Evolutionary conservation across 345 rosid species (phyloP).

Genomic region (Chamaenerion angustifolium): DNA sequence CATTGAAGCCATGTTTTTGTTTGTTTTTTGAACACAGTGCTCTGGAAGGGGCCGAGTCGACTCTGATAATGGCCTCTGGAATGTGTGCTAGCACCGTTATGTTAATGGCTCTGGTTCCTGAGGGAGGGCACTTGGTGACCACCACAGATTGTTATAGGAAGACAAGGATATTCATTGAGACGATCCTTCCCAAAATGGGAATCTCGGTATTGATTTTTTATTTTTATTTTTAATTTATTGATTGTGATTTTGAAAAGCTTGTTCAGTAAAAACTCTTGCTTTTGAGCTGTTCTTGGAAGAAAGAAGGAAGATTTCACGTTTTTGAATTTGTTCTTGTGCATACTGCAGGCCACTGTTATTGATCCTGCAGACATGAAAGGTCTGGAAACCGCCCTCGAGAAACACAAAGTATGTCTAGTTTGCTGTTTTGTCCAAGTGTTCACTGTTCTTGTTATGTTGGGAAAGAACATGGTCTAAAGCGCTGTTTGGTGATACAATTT

Average conservation of each 20-base stretch:
- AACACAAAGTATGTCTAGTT: constrained; percentile 44
- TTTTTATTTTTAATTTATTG: neutral
- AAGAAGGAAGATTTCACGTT: neutral
- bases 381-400: constrained; percentile 59
- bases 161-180: constrained; percentile 93
- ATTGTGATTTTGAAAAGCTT: neutral
- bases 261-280: neutral
- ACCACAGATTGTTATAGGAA: constrained; percentile 93
- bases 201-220: constrained; percentile 37
- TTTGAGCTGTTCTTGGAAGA: neutral
- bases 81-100: constrained; percentile 92
- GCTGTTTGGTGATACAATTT: constrained; percentile 10
- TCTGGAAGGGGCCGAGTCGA: constrained; percentile 93
- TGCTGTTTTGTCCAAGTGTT: neutral
- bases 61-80: constrained; percentile 90
- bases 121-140: constrained; percentile 89
- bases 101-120: constrained; percentile 93
- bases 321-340: neutral
- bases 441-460: neutral
- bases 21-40: constrained; percentile 39
- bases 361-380: constrained; percentile 86
- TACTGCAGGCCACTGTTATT: constrained; percentile 76
- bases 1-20: neutral
- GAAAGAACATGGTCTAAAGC: neutral
- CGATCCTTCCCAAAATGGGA: constrained; percentile 82